These are phyloP conservation scores for Ophiocordyceps unilateralis DNA, from an alignment of 2,329 filamentous ascomycete genomes.

Conservation along the genomic window DNA sequence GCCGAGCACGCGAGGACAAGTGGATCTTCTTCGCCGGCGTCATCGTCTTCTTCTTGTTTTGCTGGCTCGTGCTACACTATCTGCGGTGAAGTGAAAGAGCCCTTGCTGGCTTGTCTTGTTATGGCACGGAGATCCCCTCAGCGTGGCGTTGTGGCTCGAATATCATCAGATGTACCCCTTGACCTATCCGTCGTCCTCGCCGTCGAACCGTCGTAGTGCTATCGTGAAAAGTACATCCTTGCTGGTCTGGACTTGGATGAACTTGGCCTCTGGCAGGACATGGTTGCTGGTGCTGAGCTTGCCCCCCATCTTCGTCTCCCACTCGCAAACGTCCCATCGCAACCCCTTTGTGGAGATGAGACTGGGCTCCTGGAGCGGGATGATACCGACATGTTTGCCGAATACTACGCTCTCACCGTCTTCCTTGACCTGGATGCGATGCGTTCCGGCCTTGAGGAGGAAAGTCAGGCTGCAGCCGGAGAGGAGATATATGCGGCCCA, in stretches of 20 bases:
- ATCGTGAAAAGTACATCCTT: slow-evolving; percentile 59
- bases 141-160: slow-evolving; percentile 3
- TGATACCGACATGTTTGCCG: slow-evolving; percentile 66
- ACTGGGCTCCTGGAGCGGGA: slow-evolving; percentile 67
- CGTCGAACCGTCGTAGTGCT: slow-evolving; percentile 30
- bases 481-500: slow-evolving; percentile 56
- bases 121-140: slow-evolving; percentile 1
- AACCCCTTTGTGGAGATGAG: slow-evolving; percentile 65
- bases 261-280: slow-evolving; percentile 37
- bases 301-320: slow-evolving; percentile 61
- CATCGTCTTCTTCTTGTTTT: slow-evolving; percentile 75
- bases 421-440: slow-evolving; percentile 48
- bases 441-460: slow-evolving; percentile 51
- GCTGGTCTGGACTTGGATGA: slow-evolving; percentile 45
- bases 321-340: slow-evolving; percentile 78
- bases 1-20: slow-evolving; percentile 84
- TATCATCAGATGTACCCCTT: neutral
- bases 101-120: neutral
- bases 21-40: slow-evolving; percentile 93
- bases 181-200: slow-evolving; percentile 15
- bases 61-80: slow-evolving; percentile 78
- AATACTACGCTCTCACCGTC: slow-evolving; percentile 35
- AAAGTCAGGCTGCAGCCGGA: slow-evolving; percentile 71
- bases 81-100: slow-evolving; percentile 28
- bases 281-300: slow-evolving; percentile 70